Percentiles rank a stretch among this genome's conserved stretches.
Conservation (phyloP, 169 alveolate species). For the Eimeria praecox region DNA sequence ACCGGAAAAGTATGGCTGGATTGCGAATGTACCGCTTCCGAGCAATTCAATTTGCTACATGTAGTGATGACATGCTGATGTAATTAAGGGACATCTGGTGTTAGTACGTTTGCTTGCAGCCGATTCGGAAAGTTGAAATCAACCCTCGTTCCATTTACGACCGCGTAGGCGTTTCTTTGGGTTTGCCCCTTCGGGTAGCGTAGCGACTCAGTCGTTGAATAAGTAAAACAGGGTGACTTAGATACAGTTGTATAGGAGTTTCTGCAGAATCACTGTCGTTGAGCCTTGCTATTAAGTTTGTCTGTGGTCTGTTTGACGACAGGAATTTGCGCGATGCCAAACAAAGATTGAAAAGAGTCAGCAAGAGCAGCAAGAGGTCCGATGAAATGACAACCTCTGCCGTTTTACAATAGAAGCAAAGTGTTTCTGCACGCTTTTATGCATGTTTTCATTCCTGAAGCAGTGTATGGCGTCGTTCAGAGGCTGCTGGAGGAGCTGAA, state of each 20-base stretch:
- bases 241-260: not conserved
- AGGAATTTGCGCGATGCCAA: constrained; percentile 49
- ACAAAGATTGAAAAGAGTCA: constrained; percentile 32
- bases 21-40: not conserved
- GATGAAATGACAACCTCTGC: not conserved
- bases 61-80: not conserved
- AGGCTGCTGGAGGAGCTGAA: constrained; percentile 48
- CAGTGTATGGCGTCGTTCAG: not conserved
- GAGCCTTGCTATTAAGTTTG: not conserved
- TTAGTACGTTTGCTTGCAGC: not conserved
- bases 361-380: constrained; percentile 57
- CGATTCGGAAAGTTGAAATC: constrained; percentile 10
- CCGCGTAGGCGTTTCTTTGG: constrained; percentile 28
- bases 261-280: not conserved
- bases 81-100: not conserved
- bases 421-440: not conserved
- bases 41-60: too few relatives aligned
- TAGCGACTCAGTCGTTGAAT: too few relatives aligned
- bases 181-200: not conserved
- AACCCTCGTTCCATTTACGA: constrained; percentile 50
- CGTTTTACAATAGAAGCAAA: not conserved
- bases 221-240: not conserved
- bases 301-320: not conserved
- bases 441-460: not conserved
- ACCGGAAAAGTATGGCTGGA: not conserved